Conservation (phyloP, 2,329 filamentous ascomycete species). For the Aspergillus fumigatiaffinis region DNA sequence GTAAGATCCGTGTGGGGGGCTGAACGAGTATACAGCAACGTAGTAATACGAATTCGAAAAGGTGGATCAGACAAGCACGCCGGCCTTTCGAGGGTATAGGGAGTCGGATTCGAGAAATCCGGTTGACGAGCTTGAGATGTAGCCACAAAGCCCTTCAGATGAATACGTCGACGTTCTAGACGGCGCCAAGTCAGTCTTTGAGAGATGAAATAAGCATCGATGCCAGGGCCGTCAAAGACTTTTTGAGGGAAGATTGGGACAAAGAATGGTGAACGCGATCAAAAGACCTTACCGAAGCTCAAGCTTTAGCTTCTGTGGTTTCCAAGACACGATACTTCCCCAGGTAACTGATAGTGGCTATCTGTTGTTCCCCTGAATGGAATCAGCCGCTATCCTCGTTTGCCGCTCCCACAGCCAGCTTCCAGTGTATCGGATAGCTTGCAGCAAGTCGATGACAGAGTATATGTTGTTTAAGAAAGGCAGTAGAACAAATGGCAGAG, state of each 20-base stretch:
- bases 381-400: not conserved
- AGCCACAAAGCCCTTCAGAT: not conserved
- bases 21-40: not conserved
- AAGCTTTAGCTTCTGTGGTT: not conserved
- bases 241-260: not conserved
- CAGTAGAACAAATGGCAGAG: not conserved
- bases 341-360: not conserved
- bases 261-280: not conserved
- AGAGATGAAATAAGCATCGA: not conserved
- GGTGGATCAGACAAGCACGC: not conserved
- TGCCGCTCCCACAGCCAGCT: not conserved
- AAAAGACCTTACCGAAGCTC: not conserved
- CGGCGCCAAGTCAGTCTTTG: not conserved
- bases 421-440: not conserved
- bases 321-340: not conserved
- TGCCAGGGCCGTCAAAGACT: not conserved
- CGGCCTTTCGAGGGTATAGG: not conserved
- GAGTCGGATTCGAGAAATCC: not conserved
- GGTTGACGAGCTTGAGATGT: not conserved
- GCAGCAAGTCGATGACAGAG: not conserved
- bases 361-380: not conserved
- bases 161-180: not conserved
- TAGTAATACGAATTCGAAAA: conserved; percentile 5
- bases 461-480: not conserved
- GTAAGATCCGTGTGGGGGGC: conserved; percentile 9